phyloP scores from a whole-genome alignment of 495 filamentous ascomycete genomes.

The Neurospora sp. region DNA sequence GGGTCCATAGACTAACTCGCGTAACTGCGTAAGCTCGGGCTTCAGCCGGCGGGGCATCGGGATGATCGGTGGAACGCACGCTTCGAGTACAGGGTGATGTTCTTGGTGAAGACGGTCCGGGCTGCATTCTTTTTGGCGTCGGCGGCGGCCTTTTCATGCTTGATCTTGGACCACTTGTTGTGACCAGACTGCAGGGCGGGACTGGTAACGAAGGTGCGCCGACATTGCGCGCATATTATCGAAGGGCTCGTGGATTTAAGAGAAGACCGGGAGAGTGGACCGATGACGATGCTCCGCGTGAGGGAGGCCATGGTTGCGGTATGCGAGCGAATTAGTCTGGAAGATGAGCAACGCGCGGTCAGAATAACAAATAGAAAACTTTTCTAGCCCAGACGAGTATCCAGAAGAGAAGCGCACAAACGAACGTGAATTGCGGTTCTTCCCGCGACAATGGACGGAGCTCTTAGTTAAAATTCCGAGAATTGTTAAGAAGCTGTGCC shows the following conservation, averaged over 20 bases:
- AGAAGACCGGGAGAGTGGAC: background rate
- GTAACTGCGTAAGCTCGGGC: background rate
- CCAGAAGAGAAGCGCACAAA: background rate
- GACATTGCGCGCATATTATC: slow-evolving; percentile 34
- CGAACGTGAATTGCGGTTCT: background rate
- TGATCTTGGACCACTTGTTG: slow-evolving; percentile 90
- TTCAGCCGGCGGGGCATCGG: slow-evolving; percentile 6
- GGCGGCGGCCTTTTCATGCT: slow-evolving; percentile 79
- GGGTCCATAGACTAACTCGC: slow-evolving; percentile 45
- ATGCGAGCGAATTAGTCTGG: background rate
- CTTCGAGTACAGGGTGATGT: slow-evolving; percentile 43
- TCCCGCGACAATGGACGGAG: background rate
- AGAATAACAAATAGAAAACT: background rate
- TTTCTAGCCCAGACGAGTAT: too few species aligned
- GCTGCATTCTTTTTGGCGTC: slow-evolving; percentile 50
- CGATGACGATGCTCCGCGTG: background rate
- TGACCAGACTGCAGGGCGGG: slow-evolving; percentile 54
- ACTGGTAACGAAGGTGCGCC: slow-evolving; percentile 43
- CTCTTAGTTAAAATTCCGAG: background rate
- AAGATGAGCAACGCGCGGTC: background rate
- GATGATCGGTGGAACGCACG: slow-evolving; percentile 23
- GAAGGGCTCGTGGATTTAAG: slow-evolving; percentile 4
- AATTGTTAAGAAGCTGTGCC: background rate
- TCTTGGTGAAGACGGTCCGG: slow-evolving; percentile 35
- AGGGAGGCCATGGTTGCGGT: slow-evolving; percentile 10